A percentile compares a stretch with the other conserved stretches of the same genome.
These are phyloP conservation scores for Golovinomyces cichoracearum DNA, from an alignment of 2,329 filamentous ascomycete species.

Conservation along the genomic window DNA sequence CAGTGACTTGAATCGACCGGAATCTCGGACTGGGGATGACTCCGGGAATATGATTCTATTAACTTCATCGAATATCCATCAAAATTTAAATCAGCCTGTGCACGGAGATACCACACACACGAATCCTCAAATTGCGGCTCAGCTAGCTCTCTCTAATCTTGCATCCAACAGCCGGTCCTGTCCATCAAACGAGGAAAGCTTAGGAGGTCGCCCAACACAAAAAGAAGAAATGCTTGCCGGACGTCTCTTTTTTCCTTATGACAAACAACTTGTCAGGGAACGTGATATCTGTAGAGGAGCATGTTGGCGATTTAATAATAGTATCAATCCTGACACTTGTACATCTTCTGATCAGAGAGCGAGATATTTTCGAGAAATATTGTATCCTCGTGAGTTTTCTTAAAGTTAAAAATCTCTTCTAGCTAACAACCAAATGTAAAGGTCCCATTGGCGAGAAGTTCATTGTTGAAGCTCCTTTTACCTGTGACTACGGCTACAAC, in stretches of 20 bases:
- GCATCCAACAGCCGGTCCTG: slow-evolving; percentile 8
- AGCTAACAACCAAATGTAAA: too few relatives aligned
- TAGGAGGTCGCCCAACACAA: slow-evolving; percentile 48
- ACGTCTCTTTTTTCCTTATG: slow-evolving; percentile 53
- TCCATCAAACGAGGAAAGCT: slow-evolving; percentile 77
- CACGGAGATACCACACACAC: slow-evolving; percentile 11
- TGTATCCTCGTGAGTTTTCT: slow-evolving; percentile 36
- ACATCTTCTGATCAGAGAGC: slow-evolving; percentile 42
- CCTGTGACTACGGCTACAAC: slow-evolving; percentile 90
- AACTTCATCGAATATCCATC: slow-evolving; percentile 21
- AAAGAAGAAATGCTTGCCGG: slow-evolving; percentile 77
- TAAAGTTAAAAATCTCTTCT: too few relatives aligned
- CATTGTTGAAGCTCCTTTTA: slow-evolving; percentile 66
- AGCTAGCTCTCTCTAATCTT: slow-evolving; percentile 14
- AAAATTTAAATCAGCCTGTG: slow-evolving; percentile 20
- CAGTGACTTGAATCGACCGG: slow-evolving; percentile 30
- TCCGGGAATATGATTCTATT: slow-evolving; percentile 19
- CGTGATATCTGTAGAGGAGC: slow-evolving; percentile 63
- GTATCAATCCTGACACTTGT: slow-evolving; percentile 46
- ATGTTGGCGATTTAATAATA: slow-evolving; percentile 68
- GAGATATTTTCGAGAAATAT: slow-evolving; percentile 44
- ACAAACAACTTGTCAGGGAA: slow-evolving; percentile 53
- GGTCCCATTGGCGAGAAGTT: slow-evolving; percentile 49
- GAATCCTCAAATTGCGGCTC: slow-evolving; percentile 13
- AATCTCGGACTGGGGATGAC: slow-evolving; percentile 23